Base-by-base conservation (phyloP, 805 yeast species). In the Candida broadrunensis region DNA sequence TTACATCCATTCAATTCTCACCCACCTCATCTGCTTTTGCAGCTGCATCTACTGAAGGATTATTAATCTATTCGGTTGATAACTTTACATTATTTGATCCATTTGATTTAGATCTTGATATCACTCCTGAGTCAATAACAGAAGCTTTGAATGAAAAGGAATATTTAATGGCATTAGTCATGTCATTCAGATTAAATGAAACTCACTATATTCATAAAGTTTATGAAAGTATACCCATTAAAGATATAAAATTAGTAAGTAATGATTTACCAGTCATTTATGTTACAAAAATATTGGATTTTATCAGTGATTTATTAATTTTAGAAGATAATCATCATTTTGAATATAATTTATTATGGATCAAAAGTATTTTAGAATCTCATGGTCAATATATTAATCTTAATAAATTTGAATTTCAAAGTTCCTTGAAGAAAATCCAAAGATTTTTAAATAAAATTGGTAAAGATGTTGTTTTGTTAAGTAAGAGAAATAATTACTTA, bases 151-250 rank as follows among this genome's bases (percentile, higher is more conserved):
- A 65, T 6, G 83, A 80, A 37, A 72, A 72, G 39, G 83, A 81
- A 39, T 88, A 80, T 59, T 67, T 90, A 51, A 78, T 78, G 31
- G 91, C 97, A 0, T 63, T 91, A 43, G 86, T 90, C 12, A 89
- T 93, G 97, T 80, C 97, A 0, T 89, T 93, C 75, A 75, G 99
- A 61, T 73, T 93, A 45, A 93, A 93, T 57, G 99, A 93, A 57
- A 66, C 63, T 9, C 78, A 82, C 51, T 66, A 93, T 39, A 79
- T 90, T 19, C 83, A 83, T 45, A 73, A 73, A 45, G 85, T 87
- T 0, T 87, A 81, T 58, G 96, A 88, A 58, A 53, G 75, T 4
- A 72, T 90, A 8, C 91, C 93, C 2, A 56, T 76, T n/a, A 66
- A 69, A 3, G 95, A 89, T 55, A 78, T 91, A 29, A 68, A 74